Conservation (phyloP, 2,329 filamentous ascomycete species). For the Aspergillus neotritici region DNA sequence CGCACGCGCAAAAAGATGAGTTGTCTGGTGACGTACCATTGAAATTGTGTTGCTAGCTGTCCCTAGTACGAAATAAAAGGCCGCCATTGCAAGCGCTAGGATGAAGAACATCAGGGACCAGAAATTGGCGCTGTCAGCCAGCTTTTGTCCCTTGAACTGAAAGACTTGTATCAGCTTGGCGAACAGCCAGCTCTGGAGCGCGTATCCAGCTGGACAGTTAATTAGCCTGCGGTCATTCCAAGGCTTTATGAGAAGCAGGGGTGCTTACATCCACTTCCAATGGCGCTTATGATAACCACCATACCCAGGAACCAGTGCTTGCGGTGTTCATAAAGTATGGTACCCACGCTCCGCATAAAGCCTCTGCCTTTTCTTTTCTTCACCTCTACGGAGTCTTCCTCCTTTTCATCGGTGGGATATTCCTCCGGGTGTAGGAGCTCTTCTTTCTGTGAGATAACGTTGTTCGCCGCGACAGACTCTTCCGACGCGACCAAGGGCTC, state of each 20-base stretch:
- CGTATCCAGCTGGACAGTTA: constrained; percentile 18
- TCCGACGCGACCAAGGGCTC: constrained; percentile 9
- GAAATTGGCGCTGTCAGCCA: constrained; percentile 43
- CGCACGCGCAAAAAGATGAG: neutral
- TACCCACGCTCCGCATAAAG: neutral
- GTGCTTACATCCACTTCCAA: constrained; percentile 5
- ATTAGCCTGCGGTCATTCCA: neutral
- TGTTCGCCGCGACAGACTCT: neutral
- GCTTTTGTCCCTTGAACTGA: constrained; percentile 34
- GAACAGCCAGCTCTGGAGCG: constrained; percentile 41
- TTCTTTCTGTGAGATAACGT: neutral
- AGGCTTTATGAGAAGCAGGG: neutral
- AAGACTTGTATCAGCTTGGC: constrained; percentile 47
- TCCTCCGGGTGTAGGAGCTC: neutral
- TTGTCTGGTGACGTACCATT: constrained; percentile 28
- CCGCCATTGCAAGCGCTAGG: constrained; percentile 43
- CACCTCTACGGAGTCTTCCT: neutral
- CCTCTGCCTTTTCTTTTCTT: neutral
- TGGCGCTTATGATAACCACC: neutral
- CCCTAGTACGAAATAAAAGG: constrained; percentile 43
- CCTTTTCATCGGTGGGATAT: neutral
- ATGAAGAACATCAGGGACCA: constrained; percentile 54
- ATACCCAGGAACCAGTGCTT: constrained; percentile 1
- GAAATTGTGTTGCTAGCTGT: constrained; percentile 42
- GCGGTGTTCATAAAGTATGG: constrained; percentile 4